Percentiles rank a stretch among this genome's conserved stretches.
These are phyloP conservation scores for Kickxella alabastrina DNA, from an alignment of 192 early-diverging fungal genomes.

Conservation along the genomic window DNA sequence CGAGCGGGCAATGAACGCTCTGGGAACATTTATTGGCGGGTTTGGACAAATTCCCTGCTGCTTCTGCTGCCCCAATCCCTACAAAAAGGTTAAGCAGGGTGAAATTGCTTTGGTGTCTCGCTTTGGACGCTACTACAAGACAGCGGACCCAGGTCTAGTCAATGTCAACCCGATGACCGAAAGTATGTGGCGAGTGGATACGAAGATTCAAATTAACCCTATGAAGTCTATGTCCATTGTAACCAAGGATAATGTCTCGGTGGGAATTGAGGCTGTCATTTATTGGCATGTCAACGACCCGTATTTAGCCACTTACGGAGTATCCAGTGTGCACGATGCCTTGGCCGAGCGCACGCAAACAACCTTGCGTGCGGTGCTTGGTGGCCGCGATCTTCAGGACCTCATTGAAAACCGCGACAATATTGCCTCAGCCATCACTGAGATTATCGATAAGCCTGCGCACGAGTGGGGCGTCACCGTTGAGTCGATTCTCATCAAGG, in stretches of 20 bases:
- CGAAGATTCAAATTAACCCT: constrained; percentile 60
- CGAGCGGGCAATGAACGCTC: constrained; percentile 9
- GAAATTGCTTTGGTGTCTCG: constrained; percentile 45
- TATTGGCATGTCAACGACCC: constrained; percentile 83
- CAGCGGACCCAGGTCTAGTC: constrained; percentile 57
- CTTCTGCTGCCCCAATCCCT: constrained; percentile 53
- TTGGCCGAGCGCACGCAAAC: constrained; percentile 88
- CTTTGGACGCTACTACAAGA: constrained; percentile 55
- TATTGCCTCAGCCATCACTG: constrained; percentile 80
- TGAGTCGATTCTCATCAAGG: constrained; percentile 83
- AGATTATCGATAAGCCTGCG: constrained; percentile 77
- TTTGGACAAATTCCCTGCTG: constrained; percentile 51
- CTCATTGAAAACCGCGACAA: constrained; percentile 84
- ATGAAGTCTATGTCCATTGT: constrained; percentile 73
- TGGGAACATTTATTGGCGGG: constrained; percentile 39
- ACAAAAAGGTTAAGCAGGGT: constrained; percentile 42
- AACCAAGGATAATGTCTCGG: constrained; percentile 88
- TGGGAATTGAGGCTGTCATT: constrained; percentile 80
- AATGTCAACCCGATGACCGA: constrained; percentile 52
- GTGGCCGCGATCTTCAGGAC: constrained; percentile 80
- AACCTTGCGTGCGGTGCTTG: constrained; percentile 80
- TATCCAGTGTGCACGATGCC: constrained; percentile 75
- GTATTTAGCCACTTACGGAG: constrained; percentile 74
- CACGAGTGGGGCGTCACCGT: constrained; percentile 75
- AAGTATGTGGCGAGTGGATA: constrained; percentile 48